Conservation (phyloP, 176 grass and related monocot genomes). For the Cymbopogon citratus region DNA sequence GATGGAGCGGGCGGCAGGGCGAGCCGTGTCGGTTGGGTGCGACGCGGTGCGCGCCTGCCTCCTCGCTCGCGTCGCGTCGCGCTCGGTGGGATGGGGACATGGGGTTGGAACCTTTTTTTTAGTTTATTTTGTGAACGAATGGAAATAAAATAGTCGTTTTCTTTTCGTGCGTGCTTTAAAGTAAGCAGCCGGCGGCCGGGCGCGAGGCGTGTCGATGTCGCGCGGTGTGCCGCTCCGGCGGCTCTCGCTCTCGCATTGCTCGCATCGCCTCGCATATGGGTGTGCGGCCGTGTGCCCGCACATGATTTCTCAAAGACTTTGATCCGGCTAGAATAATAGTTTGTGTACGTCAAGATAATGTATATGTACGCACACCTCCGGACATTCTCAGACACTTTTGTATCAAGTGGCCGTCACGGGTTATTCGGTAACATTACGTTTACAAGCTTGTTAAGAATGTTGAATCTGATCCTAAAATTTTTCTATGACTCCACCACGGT, state of each 20-base stretch:
- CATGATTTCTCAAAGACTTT: not conserved
- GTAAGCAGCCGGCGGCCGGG: not conserved
- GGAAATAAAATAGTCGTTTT: not conserved
- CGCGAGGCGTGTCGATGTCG: not conserved
- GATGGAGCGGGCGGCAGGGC: not conserved
- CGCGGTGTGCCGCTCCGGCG: not conserved
- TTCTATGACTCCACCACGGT: no score
- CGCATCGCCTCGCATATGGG: not conserved
- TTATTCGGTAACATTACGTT: no score
- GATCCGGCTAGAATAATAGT: not conserved
- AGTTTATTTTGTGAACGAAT: not conserved
- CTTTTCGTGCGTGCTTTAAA: constrained; percentile 1
- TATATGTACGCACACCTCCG: not conserved
- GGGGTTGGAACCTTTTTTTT: not conserved
- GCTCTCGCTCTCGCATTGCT: not conserved
- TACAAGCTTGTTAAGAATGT: no score
- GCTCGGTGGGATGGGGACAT: not conserved
- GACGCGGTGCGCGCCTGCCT: constrained; percentile 16
- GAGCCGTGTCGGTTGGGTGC: constrained; percentile 18
- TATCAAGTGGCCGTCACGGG: no score
- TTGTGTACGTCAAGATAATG: not conserved
- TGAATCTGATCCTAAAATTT: no score
- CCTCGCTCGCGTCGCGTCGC: not conserved
- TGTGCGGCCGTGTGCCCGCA: not conserved
- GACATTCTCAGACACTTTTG: no score